Base-by-base conservation (phyloP, 805 yeast species). In the Starmerella sp. region DNA sequence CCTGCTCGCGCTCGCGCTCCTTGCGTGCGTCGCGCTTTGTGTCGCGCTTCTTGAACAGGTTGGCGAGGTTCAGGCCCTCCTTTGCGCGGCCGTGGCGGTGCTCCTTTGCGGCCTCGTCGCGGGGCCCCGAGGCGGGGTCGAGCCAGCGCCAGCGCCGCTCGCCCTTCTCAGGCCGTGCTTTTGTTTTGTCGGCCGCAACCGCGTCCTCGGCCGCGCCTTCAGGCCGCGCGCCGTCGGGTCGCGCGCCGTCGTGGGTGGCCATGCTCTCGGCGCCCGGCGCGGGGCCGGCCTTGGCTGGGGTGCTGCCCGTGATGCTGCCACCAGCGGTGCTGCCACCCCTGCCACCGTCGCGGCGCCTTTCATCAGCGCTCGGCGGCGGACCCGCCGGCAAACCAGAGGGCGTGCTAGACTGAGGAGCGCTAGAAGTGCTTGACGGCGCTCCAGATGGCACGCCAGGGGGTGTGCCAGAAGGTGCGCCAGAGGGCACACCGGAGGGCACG, bases 81-180 rank as follows among this genome's bases (percentile, higher is more conserved):
- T 15, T 15, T 17, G 28, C 28, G 14, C 43, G 43, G 13, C 43
- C 14, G 5, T 7, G 52, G 51, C 53, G 53, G 28, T 39, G 34
- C 15, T 60, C 60, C 14, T 56, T 50, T 17, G 52, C 53, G 5
- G 42, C 50, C 35, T 52, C 48, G 32, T 55, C 51, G 17, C 47
- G 38, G 14, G 53, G 35, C 31, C 51, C 47, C 28, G 52, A 28
- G 5, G 31, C 41, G 10, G 39, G 10, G 31, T 61, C 60, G 30
- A 60, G 57, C 64, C 64, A 61, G 49, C 59, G 60, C 64, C 64
- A 61, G 52, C 60, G 60, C 51, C 56, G 55, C 29, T 57, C 58
- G 47, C 14, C 30, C 43, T 55, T 51, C 14, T 48, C 54, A 13
- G 31, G 37, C 41, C 17, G 7, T 8, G 43, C 6, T 22, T 39